Base-by-base conservation (phyloP, 768 basidiomycete species). In the Krasilnikovozyma curviuscula region DNA sequence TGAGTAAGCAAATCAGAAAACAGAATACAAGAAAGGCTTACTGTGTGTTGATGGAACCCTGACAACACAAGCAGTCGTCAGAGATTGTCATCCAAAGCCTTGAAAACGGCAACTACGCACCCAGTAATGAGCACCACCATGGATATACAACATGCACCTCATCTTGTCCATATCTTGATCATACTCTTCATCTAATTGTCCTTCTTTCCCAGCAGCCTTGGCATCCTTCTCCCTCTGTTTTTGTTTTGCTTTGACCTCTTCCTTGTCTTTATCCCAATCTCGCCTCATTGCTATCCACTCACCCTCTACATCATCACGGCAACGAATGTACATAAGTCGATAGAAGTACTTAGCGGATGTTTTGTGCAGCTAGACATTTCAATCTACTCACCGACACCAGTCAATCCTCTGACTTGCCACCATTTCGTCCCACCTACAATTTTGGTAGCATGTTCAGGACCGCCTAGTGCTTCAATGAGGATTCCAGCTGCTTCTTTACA, bases 321-420 rank as follows among this genome's bases (percentile, higher is more conserved):
- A n/a, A n/a, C n/a, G n/a, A n/a, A n/a, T n/a, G n/a, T n/a, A n/a
- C n/a, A n/a, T n/a, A n/a, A n/a, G n/a, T n/a, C n/a, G n/a, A n/a
- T n/a, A n/a, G n/a, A n/a, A n/a, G n/a, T n/a, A n/a, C n/a, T n/a
- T n/a, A n/a, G n/a, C n/a, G n/a, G n/a, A n/a, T n/a, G n/a, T n/a
- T n/a, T n/a, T n/a, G n/a, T n/a, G n/a, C n/a, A n/a, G n/a, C n/a
- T n/a, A n/a, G n/a, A n/a, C n/a, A n/a, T n/a, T n/a, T n/a, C n/a
- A n/a, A n/a, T n/a, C n/a, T n/a, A n/a, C n/a, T n/a, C n/a, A n/a
- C n/a, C n/a, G 10, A 91, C 73, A 7, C 85, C 84, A n/a, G 73
- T 66, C 39, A 85, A 61, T 18, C 81, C 79, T 34, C 89, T 77
- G 29, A 89, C 85, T 65, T 93, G 89, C 91, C 91, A 97, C 88